Conservation (phyloP, 2,329 filamentous ascomycete species). For the Aspergillus sp. region DNA sequence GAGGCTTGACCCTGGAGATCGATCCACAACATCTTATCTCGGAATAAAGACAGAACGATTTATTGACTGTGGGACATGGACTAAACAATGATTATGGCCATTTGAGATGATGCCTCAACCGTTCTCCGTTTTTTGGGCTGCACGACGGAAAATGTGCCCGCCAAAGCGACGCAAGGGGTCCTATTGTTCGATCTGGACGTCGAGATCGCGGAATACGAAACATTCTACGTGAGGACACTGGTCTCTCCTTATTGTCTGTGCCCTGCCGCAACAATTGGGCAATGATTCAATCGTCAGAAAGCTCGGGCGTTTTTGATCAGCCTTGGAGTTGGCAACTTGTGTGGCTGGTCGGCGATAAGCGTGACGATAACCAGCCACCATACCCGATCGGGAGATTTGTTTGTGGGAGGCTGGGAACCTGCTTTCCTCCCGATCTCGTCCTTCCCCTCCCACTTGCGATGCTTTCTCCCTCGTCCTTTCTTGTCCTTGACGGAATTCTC, state of each 20-base stretch:
- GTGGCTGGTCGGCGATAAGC: slow-evolving; percentile 23
- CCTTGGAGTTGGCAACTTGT: neutral
- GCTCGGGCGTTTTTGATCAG: neutral
- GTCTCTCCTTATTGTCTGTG: neutral
- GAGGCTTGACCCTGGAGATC: neutral
- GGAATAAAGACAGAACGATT: neutral
- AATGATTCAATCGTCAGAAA: neutral
- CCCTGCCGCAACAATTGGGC: neutral
- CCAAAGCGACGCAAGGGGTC: neutral
- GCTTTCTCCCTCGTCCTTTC: slow-evolving; percentile 6
- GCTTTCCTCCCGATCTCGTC: slow-evolving; percentile 19
- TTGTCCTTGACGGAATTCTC: neutral
- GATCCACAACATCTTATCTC: neutral
- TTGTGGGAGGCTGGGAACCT: slow-evolving; percentile 19
- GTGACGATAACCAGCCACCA: slow-evolving; percentile 25
- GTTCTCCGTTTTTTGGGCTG: neutral
- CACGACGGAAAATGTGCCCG: neutral
- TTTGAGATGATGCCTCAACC: neutral
- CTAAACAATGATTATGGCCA: neutral
- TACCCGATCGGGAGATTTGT: slow-evolving; percentile 44
- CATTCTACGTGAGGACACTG: neutral
- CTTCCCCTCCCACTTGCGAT: slow-evolving; percentile 9
- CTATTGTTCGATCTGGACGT: neutral
- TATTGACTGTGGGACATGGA: neutral
- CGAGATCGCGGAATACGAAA: neutral